Base-by-base conservation (phyloP, 768 basidiomycete species). In the Naganishia antarctica region DNA sequence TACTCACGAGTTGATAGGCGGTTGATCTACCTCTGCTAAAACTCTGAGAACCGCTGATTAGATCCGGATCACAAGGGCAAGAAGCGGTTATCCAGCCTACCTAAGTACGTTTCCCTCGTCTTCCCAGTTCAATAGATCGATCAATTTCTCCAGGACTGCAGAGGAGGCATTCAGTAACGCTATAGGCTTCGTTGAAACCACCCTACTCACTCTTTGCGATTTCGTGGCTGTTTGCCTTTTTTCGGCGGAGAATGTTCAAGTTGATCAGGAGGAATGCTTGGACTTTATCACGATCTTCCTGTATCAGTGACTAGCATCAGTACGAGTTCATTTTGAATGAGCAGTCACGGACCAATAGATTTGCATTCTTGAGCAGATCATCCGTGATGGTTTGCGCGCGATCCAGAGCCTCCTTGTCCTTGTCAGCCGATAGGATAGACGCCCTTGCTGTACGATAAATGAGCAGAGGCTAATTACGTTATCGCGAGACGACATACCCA, bases 201-300 rank as follows among this genome's bases (percentile, higher is more conserved):
- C 21, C 21, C 12, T 28, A 23, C 34, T 12, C 7, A 57, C 53
- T 26, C 16, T 57, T 57, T 16, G 37, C 31, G 13, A 57, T 40
- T 40, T 57, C 53, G 23, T 32, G 34, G 26, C 53, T 57, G n/a
- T n/a, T n/a, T 2, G 53, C 53, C 21, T 57, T 57, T 34, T 15
- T 57, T 16, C 23, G n/a, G 21, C 53, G 53, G 21, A 57, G 26
- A 23, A 57, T 57, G 18, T 57, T 34, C 21, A 57, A 13, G 23
- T 57, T 57, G 53, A 57, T 57, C n/a, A 40, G 3, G 3, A 57
- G 53, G 23, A 57, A 57, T 4, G 53, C 37, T 23, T 57, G 53
- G 21, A 57, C 26, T 26, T 40, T 37, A 4, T n/a, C 23, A 2
- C 53, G n/a, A 34, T 57, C 34, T 18, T 37, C 7, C 53, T 41